phyloP scores from a whole-genome alignment of 306 rosid genomes.

The Psophocarpus tetragonolobus region DNA sequence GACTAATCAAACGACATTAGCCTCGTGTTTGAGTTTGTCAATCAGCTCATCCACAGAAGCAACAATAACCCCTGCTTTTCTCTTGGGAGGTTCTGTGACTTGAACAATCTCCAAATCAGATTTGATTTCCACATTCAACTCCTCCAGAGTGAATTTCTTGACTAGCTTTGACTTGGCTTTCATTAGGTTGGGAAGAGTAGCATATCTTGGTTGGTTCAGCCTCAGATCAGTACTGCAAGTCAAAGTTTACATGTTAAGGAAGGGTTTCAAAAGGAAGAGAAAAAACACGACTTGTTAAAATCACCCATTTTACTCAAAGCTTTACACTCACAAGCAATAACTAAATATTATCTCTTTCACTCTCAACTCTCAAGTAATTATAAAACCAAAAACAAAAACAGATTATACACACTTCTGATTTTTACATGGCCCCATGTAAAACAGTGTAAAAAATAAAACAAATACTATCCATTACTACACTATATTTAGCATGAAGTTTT shows the following conservation, averaged over 20 bases:
- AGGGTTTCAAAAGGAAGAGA: too few relatives aligned
- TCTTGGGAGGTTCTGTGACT: slow-evolving; percentile 90
- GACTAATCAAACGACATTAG: slow-evolving; percentile 62
- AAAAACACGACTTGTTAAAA: background rate
- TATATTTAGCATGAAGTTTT: too few relatives aligned
- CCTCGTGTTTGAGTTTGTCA: slow-evolving; percentile 85
- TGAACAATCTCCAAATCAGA: slow-evolving; percentile 75
- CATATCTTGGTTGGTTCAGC: slow-evolving; percentile 92
- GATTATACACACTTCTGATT: too few relatives aligned
- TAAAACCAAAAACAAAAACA: too few relatives aligned
- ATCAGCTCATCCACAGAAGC: slow-evolving; percentile 91
- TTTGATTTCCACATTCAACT: slow-evolving; percentile 74
- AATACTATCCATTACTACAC: too few relatives aligned
- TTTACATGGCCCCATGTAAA: too few relatives aligned
- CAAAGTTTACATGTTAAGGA: background rate
- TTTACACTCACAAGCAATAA: too few relatives aligned
- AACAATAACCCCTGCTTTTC: slow-evolving; percentile 79
- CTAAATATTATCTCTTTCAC: too few relatives aligned
- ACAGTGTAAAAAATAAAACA: too few relatives aligned
- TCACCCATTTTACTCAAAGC: too few relatives aligned
- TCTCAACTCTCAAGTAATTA: too few relatives aligned
- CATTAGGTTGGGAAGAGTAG: slow-evolving; percentile 97
- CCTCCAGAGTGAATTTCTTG: slow-evolving; percentile 69
- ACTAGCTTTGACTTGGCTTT: slow-evolving; percentile 86
- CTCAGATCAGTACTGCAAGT: slow-evolving; percentile 83